These are phyloP conservation scores for Gracilaria vermiculophylla DNA, from an alignment of 23 red algal species.

Conservation along the genomic window DNA sequence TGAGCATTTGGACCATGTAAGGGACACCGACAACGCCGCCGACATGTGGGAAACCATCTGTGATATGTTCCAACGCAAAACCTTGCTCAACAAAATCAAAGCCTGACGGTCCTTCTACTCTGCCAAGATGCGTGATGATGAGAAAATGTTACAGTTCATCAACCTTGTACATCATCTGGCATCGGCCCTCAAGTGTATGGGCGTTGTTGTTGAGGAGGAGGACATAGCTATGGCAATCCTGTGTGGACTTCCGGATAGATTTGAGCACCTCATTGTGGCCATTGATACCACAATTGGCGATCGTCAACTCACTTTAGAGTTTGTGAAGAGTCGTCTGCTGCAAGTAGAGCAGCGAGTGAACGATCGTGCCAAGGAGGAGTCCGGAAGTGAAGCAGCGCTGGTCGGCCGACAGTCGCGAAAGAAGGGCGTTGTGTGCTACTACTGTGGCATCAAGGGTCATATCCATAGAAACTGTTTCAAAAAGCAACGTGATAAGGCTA, in stretches of 20 bases:
- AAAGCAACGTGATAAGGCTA: slow-evolving; percentile 21
- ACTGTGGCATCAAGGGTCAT: slow-evolving; percentile 2
- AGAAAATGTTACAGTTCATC: slow-evolving; percentile 42
- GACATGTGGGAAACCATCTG: no score
- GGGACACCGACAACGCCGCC: not conserved
- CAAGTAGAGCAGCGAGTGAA: slow-evolving; percentile 28
- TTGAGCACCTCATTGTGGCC: slow-evolving; percentile 31
- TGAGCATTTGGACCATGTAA: slow-evolving; percentile 34
- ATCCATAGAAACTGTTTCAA: slow-evolving; percentile 32
- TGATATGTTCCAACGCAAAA: no score
- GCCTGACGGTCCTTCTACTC: slow-evolving; percentile 38
- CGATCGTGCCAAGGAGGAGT: not conserved
- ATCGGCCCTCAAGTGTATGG: slow-evolving; percentile 8
- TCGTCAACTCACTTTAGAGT: slow-evolving; percentile 14
- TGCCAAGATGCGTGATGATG: slow-evolving; percentile 27
- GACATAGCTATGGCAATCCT: slow-evolving; percentile 30
- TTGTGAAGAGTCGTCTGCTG: slow-evolving; percentile 52
- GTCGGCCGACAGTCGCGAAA: not conserved
- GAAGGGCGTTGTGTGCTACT: not conserved
- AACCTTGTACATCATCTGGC: not conserved
- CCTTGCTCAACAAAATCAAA: not conserved
- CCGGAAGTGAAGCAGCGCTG: no score
- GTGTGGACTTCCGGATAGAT: not conserved
- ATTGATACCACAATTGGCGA: slow-evolving; percentile 31
- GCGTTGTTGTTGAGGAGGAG: slow-evolving; percentile 21